These are phyloP conservation scores for Piper betle DNA, from an alignment of 164 flowering plant species.

Conservation along the genomic window DNA sequence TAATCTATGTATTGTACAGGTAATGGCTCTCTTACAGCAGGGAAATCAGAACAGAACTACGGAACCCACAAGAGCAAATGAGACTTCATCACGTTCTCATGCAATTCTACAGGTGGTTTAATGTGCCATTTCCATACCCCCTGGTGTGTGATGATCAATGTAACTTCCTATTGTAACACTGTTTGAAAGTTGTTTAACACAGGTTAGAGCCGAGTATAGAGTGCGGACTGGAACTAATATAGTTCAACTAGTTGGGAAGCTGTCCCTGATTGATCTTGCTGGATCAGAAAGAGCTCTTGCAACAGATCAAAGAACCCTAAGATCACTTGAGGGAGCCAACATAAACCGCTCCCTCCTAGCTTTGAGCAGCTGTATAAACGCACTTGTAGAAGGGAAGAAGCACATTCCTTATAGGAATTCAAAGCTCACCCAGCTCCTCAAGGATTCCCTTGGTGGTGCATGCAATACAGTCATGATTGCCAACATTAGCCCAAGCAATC, in stretches of 20 bases:
- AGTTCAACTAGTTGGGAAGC: conserved; percentile 64
- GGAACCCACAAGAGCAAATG: conserved; percentile 88
- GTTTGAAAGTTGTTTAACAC: conserved; percentile 9
- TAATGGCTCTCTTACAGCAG: conserved; percentile 80
- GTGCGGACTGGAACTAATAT: conserved; percentile 49
- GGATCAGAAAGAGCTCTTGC: conserved; percentile 96
- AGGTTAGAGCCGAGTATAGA: conserved; percentile 78
- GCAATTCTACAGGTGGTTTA: conserved; percentile 79
- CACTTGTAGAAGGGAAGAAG: conserved; percentile 93
- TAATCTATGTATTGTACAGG: conserved; percentile 25
- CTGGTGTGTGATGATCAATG: no score
- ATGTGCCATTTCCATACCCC: no score
- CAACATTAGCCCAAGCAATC: conserved; percentile 84
- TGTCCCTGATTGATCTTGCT: conserved; percentile 85
- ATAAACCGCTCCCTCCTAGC: conserved; percentile 90
- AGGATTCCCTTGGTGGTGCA: conserved; percentile 85
- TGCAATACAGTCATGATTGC: conserved; percentile 97
- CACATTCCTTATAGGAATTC: conserved; percentile 87
- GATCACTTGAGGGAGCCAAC: conserved; percentile 92
- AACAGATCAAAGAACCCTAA: conserved; percentile 81
- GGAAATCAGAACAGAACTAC: conserved; percentile 87
- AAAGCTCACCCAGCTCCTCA: conserved; percentile 90
- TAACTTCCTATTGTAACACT: neutral
- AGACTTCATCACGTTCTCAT: conserved; percentile 92
- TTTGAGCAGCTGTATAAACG: conserved; percentile 91